Percentiles rank a stretch among this genome's conserved stretches.
Conservation (phyloP, 2,329 filamentous ascomycete genomes). For the Penicillium brevicompactum region DNA sequence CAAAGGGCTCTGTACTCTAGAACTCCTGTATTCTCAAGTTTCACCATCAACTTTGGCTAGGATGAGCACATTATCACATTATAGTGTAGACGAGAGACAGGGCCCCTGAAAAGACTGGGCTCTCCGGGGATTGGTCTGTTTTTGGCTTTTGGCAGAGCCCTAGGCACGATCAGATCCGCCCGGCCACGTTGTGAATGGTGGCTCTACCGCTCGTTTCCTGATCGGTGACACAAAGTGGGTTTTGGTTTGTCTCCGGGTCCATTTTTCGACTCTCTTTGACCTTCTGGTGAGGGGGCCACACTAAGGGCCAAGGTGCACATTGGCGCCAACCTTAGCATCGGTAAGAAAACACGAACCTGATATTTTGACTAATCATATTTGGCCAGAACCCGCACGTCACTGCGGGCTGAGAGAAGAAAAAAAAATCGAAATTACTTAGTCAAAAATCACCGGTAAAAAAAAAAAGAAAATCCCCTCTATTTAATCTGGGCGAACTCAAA, state of each 20-base stretch:
- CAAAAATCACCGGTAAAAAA: not conserved
- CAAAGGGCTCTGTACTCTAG: not conserved
- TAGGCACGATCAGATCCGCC: conserved; percentile 31
- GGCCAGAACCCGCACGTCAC: not conserved
- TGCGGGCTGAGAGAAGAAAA: not conserved
- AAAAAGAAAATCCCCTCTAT: not conserved
- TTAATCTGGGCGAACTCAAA: not conserved
- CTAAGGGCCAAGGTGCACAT: conserved; percentile 9
- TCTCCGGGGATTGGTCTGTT: conserved; percentile 9
- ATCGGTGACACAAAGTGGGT: conserved; percentile 15
- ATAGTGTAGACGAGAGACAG: not conserved
- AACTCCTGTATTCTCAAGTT: not conserved
- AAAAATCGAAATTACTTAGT: not conserved
- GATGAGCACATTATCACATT: not conserved
- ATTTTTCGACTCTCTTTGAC: conserved; percentile 1
- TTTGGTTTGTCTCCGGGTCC: conserved; percentile 9
- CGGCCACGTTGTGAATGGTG: conserved; percentile 32
- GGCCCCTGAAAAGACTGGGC: conserved; percentile 5
- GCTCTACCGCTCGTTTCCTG: conserved; percentile 26
- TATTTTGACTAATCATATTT: conserved; percentile 19
- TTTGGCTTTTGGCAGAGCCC: conserved; percentile 23
- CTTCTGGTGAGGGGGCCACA: not conserved
- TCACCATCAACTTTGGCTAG: not conserved
- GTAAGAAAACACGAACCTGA: not conserved
- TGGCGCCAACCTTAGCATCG: conserved; percentile 5